Evolutionary conservation across 768 basidiomycete species (phyloP).

Genomic region (Grammothele lineata): DNA sequence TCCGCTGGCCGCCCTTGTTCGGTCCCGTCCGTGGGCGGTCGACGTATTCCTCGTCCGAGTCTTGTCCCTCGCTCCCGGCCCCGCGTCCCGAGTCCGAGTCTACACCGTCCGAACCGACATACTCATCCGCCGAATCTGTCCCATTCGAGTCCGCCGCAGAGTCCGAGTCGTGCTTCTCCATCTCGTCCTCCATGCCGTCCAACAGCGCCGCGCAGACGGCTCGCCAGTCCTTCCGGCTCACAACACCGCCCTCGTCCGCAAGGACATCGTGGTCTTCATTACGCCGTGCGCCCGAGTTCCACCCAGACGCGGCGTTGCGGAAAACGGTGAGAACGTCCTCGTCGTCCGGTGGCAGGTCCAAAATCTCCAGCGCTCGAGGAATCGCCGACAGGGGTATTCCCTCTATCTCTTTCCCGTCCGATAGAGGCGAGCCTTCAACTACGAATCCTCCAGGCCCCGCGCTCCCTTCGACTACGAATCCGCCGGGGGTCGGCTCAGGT

Average conservation of each 20-base stretch:
- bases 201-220: slow-evolving; percentile 76
- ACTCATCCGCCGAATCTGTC: slow-evolving; percentile 30
- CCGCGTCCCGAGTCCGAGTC: slow-evolving; percentile 22
- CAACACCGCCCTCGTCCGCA: slow-evolving; percentile 21
- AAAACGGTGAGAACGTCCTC: slow-evolving; percentile 70
- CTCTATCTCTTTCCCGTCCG: neutral
- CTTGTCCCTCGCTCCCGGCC: slow-evolving; percentile 34
- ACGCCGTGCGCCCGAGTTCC: slow-evolving; percentile 44
- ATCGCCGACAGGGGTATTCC: slow-evolving; percentile 53
- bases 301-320: slow-evolving; percentile 70
- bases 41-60: slow-evolving; percentile 32
- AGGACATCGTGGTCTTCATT: too few relatives aligned
- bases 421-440: too few relatives aligned
- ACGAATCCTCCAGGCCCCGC: too few relatives aligned
- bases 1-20: too few relatives aligned
- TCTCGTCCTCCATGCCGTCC: slow-evolving; percentile 23
- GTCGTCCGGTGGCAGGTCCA: slow-evolving; percentile 62
- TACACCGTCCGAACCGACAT: slow-evolving; percentile 15
- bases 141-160: slow-evolving; percentile 22
- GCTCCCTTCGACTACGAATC: too few relatives aligned
- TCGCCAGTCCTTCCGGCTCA: slow-evolving; percentile 72
- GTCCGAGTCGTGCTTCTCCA: slow-evolving; percentile 21
- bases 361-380: slow-evolving; percentile 54
- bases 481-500: too few relatives aligned
- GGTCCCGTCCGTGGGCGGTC: too few relatives aligned